Evolutionary conservation across 306 rosid species (phyloP), one percentile per base, ranked within the genome.

Genomic region (Acacia confusa): DNA sequence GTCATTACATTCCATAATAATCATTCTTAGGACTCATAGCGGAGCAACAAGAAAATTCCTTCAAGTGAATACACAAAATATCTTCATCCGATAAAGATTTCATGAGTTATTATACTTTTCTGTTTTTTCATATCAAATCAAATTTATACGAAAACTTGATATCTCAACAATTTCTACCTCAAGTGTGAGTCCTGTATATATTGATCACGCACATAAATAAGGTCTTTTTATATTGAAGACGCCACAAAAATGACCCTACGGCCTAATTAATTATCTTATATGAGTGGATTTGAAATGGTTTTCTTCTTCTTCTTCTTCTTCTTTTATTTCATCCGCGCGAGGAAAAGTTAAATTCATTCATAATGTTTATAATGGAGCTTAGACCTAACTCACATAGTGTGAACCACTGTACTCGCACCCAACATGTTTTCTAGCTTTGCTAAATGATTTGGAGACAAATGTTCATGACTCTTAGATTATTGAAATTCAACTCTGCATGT

Each of bases 371-470:
- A 43, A 43, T 43, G 74, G 24, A 24, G 27, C 60, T 71, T 71
- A 52, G 25, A 25, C 75, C 75, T 71, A 71, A 71, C 75, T n/a
- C n/a, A 32, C n/a, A 32, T 7, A 43, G 47, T 57, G 74, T 43
- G 74, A 47, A 30, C 12, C 27, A 70, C 55, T 6, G 74, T 70
- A 8, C 28, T 4, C 53, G n/a, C 2, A 24, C 74, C 61, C 16
- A 47, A 27, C 76, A 43, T 30, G 69, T 2, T 63, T 43, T 72
- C 7, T 47, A 9, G 19, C 43, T 47, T 72, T 72, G 41, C 27
- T 4, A 38, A 17, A 47, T 72, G 76, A 25, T 72, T 72, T 47
- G 61, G 60, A 27, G 41, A 48, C 41, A 72, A 72, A 27, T 0
- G 1, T 41, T 22, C 36, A 24, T 70, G 74, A 36, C 74, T 70